A percentile compares a stretch with the other conserved stretches of the same genome.
Conservation (phyloP, 495 filamentous ascomycete species). For the Aspergillus bertholletiae region DNA sequence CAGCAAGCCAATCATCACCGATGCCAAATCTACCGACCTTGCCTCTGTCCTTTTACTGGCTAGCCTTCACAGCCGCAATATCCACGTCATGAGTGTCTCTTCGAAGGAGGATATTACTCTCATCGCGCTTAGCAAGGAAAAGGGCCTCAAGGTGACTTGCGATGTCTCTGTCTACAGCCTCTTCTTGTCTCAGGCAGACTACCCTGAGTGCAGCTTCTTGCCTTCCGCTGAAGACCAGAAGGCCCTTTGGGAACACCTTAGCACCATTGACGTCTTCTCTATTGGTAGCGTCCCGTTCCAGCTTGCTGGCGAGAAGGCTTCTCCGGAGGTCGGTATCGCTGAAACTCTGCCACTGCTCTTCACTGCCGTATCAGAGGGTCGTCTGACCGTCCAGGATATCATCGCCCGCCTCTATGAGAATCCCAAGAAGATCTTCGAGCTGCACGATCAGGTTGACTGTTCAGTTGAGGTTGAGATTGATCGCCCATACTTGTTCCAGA, state of each 20-base stretch:
- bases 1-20: constrained; percentile 81
- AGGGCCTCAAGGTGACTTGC: constrained; percentile 80
- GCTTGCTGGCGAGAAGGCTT: constrained; percentile 59
- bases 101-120: constrained; percentile 79
- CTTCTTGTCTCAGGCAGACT: constrained; percentile 74
- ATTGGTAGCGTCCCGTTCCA: constrained; percentile 81
- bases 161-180: constrained; percentile 81
- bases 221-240: constrained; percentile 70
- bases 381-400: constrained; percentile 71
- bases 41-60: constrained; percentile 77
- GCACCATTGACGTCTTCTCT: constrained; percentile 79
- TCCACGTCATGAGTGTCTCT: constrained; percentile 80
- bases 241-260: constrained; percentile 75
- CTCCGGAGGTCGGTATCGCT: constrained; percentile 63
- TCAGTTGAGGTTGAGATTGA: constrained; percentile 73
- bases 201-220: constrained; percentile 62
- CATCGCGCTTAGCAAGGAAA: constrained; percentile 77
- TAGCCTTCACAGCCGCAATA: constrained; percentile 77
- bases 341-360: constrained; percentile 76
- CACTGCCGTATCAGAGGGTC: constrained; percentile 74
- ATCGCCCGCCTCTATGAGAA: constrained; percentile 70
- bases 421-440: constrained; percentile 80
- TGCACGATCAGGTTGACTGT: constrained; percentile 76
- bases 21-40: constrained; percentile 79
- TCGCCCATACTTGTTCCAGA: constrained; percentile 59